These are phyloP conservation scores for Debaryomycetaceae sp. DNA, from an alignment of 1,139 yeast genomes.

Conservation along the genomic window DNA sequence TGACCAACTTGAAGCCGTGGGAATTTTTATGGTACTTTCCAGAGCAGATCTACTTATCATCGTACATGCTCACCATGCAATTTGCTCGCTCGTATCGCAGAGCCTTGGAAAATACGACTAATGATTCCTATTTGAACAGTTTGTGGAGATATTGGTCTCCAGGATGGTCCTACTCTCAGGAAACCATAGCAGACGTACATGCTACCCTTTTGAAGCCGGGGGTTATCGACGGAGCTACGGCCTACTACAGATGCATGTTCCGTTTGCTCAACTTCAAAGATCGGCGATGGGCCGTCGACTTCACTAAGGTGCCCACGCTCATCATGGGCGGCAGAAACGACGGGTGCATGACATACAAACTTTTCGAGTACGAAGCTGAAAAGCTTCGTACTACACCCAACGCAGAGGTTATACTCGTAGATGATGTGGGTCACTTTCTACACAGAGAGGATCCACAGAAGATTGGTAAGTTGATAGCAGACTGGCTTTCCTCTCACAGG, in stretches of 20 bases:
- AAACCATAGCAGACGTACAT: conserved; percentile 29
- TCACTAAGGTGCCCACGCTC: conserved; percentile 37
- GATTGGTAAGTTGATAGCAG: conserved; percentile 24
- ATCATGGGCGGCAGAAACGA: conserved; percentile 37
- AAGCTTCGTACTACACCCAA: conserved; percentile 18
- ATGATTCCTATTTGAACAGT: conserved; percentile 25
- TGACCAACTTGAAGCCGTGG: conserved; percentile 25
- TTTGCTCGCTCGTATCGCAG: conserved; percentile 20
- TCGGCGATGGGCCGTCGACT: conserved; percentile 30
- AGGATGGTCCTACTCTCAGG: conserved; percentile 26
- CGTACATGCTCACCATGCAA: conserved; percentile 45
- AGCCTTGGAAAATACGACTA: conserved; percentile 15
- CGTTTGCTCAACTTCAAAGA: conserved; percentile 21
- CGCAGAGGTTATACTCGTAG: conserved; percentile 28
- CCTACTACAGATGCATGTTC: conserved; percentile 37
- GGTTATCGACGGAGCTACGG: conserved; percentile 38
- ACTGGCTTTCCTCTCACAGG: conserved; percentile 20
- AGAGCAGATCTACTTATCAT: conserved; percentile 32
- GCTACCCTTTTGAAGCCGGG: conserved; percentile 22
- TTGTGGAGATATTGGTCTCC: conserved; percentile 46
- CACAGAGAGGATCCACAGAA: conserved; percentile 38
- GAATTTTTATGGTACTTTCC: conserved; percentile 30
- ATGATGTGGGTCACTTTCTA: conserved; percentile 38
- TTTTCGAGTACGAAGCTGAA: conserved; percentile 25
- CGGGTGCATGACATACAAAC: conserved; percentile 34